Conservation (phyloP, 306 rosid species). For the Corylus americana region DNA sequence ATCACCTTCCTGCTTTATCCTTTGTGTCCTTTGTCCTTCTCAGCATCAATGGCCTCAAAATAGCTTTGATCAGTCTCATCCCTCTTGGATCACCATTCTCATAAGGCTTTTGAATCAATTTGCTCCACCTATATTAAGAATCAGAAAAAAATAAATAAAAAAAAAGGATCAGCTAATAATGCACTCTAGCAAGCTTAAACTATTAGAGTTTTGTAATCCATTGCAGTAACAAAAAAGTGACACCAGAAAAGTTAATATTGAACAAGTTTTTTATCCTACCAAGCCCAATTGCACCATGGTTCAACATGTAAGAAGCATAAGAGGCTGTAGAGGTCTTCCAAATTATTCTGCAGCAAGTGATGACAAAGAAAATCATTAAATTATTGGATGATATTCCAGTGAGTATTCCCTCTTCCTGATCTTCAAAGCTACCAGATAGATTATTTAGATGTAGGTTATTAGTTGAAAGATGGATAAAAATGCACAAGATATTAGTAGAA, state of each 20-base stretch:
- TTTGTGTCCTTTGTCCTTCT: conserved; percentile 82
- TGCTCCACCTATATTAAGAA: conserved; percentile 63
- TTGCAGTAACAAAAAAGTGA: not conserved
- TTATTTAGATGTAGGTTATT: not conserved
- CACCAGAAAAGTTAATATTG: not conserved
- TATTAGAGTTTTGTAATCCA: not conserved
- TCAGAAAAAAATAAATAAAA: not conserved
- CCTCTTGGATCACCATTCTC: conserved; percentile 71
- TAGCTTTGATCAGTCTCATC: conserved; percentile 68
- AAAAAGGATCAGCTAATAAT: not conserved
- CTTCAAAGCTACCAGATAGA: not conserved
- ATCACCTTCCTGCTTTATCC: conserved; percentile 76
- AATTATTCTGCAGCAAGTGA: conserved; percentile 64
- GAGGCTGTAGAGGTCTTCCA: conserved; percentile 88
- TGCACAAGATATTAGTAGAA: not conserved
- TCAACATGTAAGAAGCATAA: conserved; percentile 79
- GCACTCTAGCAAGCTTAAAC: not conserved
- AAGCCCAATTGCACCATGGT: conserved; percentile 89
- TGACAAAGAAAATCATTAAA: conserved; percentile 9
- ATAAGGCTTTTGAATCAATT: conserved; percentile 77
- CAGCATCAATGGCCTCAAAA: conserved; percentile 75
- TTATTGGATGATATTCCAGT: not conserved
- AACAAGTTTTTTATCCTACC: conserved; percentile 49
- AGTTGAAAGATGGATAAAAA: not conserved
- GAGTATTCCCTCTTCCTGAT: not conserved